Conservation (phyloP, 345 rosid genomes). For the Euphorbia pulcherrima region DNA sequence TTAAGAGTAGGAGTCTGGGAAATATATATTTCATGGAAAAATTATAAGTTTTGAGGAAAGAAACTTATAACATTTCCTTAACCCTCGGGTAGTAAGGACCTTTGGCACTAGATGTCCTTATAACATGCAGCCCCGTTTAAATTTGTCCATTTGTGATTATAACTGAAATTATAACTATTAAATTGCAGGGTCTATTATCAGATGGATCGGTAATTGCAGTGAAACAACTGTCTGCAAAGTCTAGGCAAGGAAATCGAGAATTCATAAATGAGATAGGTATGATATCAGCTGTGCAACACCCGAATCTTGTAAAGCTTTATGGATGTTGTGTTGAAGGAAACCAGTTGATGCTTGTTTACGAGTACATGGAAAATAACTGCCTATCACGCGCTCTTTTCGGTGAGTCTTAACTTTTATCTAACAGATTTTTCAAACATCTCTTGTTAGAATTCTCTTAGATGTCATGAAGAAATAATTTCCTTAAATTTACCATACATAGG, state of each 20-base stretch:
- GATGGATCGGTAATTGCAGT: conserved; percentile 33
- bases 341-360: conserved; percentile 24
- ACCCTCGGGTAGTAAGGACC: not conserved
- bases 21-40: not conserved
- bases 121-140: not conserved
- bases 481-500: conserved; percentile 33
- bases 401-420: conserved; percentile 9
- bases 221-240: conserved; percentile 29
- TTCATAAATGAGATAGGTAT: conserved; percentile 31
- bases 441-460: not conserved
- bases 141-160: not conserved
- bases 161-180: not conserved
- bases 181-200: conserved; percentile 23
- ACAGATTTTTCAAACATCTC: not conserved
- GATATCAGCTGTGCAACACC: conserved; percentile 31
- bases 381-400: conserved; percentile 28
- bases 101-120: not conserved
- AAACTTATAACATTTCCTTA: not conserved
- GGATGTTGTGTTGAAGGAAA: conserved; percentile 34
- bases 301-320: conserved; percentile 26
- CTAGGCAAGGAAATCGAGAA: conserved; percentile 32
- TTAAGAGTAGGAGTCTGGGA: not conserved
- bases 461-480: not conserved
- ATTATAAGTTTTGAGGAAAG: not conserved
- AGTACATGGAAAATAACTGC: conserved; percentile 28